Evolutionary conservation across 2,329 filamentous ascomycete species (phyloP), one percentile per base, ranked within the genome.

Genomic region (Alternaria sp.): DNA sequence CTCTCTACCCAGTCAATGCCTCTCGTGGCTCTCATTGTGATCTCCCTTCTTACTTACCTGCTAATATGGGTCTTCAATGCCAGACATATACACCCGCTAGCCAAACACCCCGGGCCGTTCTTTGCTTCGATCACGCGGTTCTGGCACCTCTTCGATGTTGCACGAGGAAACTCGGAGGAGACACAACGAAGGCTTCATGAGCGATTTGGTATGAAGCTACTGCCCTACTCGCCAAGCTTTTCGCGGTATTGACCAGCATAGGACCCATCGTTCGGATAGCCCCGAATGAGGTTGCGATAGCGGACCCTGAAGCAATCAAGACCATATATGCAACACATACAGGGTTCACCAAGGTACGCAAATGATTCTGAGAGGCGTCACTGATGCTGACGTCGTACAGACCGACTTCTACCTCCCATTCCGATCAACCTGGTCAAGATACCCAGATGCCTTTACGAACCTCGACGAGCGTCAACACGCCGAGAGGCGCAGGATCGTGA

Each of bases 361-460:
- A 26, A 10, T 10, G 25, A 26, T 26, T 26, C 25, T 26, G 25
- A 26, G 25, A 26, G 25, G 8, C 25, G 25, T 3, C 25, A 26
- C 25, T 26, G 25, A 26, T 26, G 25, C 25, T 26, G 25, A 26
- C 25, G 25, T 26, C 25, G 8, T 2, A 9, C 11, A 63, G 61
- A 63, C 56, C 20, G 57, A 64, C 11, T 61, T 64, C 12, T 64
- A 64, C 7, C 56, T 53, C 12, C 37, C 51, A 2, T 63, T 60
- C 11, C 56, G 56, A 33, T 28, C 61, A 3, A 12, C 37, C 10
- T 64, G 28, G 43, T 51, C 12, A 10, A 60, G 41, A 57, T 60
- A 61, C 18, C 53, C 57, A 15, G 61, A 64, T 11, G 25, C 21
- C 4, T 64, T 64, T 14, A 64, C 53, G 1, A 60, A 61, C n/a